Evolutionary conservation across 768 basidiomycete species (phyloP), one percentile per base, ranked within the genome.

Genomic region (Boletus reticuloceps): DNA sequence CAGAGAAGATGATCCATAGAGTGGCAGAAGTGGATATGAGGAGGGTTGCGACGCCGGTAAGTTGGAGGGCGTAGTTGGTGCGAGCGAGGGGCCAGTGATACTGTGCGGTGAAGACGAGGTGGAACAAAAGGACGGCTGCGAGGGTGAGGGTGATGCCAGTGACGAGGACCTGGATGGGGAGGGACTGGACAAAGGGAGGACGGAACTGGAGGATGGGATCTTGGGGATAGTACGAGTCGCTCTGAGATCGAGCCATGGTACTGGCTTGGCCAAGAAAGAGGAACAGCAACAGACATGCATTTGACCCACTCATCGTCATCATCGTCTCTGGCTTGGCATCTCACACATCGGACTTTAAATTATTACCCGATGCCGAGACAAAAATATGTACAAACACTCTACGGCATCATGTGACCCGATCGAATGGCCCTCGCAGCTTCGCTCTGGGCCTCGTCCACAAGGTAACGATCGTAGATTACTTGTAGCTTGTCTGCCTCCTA

Each of bases 11-110:
- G 60, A 94, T 81, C 65, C 85, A 82, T 45, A 95, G 76, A 2
- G 89, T 91, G 10, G 91, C 89, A 45, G 86, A 79, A 51, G 89
- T 79, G 16, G 87, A 88, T 36, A 88, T 80, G 54, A 97, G 81
- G 20, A 96, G 84, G 4, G 89, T 85, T 34, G 82, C 76, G 27
- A 94, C 92, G 9, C 91, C 92, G 3, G 86, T 83, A 13, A 98
- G 68, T 69, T 98, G 97, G 34, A 98, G 83, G 50, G 85, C 77
- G 72, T 91, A 99, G 75, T 99, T 99, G 64, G 91, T 82, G 7
- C 87, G 89, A 0, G 94, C 93, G 39, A 99, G 85, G 1, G 94
- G 92, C 82, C 89, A 91, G 71, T 99, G 97, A 60, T 96, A 98
- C 68, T 96, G 93, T 0, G 88, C 89, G 6, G 97, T 98, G 75